Evolutionary conservation across 495 filamentous ascomycete genomes (phyloP), one percentile per base, ranked within the genome.

Genomic region (Aspergillus nidulans): DNA sequence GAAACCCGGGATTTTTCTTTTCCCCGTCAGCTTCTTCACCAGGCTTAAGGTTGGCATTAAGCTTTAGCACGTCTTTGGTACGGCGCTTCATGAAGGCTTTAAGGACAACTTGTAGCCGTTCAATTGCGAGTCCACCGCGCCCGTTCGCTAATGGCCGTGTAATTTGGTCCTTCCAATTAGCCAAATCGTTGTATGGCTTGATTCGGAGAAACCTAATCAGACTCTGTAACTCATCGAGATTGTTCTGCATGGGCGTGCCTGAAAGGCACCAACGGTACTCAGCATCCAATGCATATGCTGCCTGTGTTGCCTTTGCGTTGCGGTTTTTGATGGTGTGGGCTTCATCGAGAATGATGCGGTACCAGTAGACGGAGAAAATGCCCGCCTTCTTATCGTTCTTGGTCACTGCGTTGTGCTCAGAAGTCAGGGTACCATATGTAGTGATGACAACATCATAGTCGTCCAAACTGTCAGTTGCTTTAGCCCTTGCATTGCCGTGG

Each of bases 271-370:
- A 98, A 51, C 94, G 79, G 67, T 95, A 96, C 61, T 91, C 85
- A 19, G 89, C 80, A 45, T 85, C 76, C 21, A 98, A 73, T 2
- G 87, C 86, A 67, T 83, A 98, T 48, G 84, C 87, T 16, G 92
- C 90, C 62, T 96, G 86, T 0, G 94, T 94, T 9, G 86, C 85
- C 72, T 98, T 98, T 15, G 94, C 91, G 63, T 94, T 96, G 21
- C 91, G 85, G 69, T 98, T 98, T 72, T 97, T 97, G 77, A 98
- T 97, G 0, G 88, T 95, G 69, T 97, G 94, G 4, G 94, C 94
- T 73, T 98, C 94, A 57, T 98, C 94, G 15, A 97, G 80, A 47
- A 98, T 92, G 55, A 97, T 83, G 18, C 94, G 88, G 66, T 90
- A 97, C 94, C 94, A 98, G 65, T 92, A 84, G 7, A 96, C 73